Evolutionary conservation across 139 green algal species (phyloP).

Genomic region (Eudorina sp.): DNA sequence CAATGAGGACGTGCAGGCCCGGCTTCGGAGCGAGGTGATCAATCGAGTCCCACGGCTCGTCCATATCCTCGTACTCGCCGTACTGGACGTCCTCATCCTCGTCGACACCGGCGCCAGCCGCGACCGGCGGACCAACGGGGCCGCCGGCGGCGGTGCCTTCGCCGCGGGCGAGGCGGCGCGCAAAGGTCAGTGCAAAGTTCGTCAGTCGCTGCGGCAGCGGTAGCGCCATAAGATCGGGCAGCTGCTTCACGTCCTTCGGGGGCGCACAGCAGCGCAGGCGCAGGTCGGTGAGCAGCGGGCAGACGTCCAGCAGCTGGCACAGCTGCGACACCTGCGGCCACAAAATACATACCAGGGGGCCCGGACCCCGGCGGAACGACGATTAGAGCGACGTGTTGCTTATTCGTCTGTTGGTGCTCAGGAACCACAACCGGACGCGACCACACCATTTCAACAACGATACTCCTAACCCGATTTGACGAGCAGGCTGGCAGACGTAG

Average conservation of each 20-base stretch:
- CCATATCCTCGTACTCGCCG: slow-evolving; percentile 47
- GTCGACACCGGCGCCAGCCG: neutral
- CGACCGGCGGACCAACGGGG: neutral
- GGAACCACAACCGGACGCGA: no score
- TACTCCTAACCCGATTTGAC: no score
- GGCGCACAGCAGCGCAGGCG: slow-evolving; percentile 39
- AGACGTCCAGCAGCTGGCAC: slow-evolving; percentile 27
- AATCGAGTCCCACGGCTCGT: slow-evolving; percentile 37
- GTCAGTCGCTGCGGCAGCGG: slow-evolving; percentile 41
- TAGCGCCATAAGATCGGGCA: slow-evolving; percentile 12
- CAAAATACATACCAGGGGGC: neutral
- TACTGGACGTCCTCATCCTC: slow-evolving; percentile 15
- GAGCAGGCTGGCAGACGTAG: no score
- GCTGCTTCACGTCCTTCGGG: neutral
- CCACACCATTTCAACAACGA: no score
- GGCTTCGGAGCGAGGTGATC: slow-evolving; percentile 42
- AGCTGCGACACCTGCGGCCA: neutral
- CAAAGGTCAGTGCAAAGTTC: slow-evolving; percentile 48
- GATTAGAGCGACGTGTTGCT: no score
- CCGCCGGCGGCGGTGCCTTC: neutral
- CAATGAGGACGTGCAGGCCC: slow-evolving; percentile 37
- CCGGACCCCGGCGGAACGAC: no score
- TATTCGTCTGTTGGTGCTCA: no score
- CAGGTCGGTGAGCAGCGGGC: slow-evolving; percentile 30
- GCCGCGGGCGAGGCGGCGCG: neutral